These are phyloP conservation scores for Clarireedia homoeocarpa DNA, from an alignment of 2,329 filamentous ascomycete species.

Conservation along the genomic window DNA sequence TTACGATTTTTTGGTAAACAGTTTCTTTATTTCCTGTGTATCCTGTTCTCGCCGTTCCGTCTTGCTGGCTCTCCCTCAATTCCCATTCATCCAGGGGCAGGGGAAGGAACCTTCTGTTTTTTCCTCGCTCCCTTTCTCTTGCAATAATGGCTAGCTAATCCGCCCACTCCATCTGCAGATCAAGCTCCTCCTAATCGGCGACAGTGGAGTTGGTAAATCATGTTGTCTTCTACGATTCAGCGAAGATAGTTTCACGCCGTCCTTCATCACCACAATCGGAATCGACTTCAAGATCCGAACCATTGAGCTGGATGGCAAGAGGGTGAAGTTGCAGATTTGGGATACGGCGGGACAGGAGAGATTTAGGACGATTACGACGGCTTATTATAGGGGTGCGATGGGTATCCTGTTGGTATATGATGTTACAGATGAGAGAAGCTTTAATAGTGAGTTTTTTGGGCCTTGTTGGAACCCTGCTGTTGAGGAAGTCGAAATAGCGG, in stretches of 20 bases:
- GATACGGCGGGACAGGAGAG: conserved; percentile 97
- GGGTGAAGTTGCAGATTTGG: conserved; percentile 99
- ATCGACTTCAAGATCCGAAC: conserved; percentile 99
- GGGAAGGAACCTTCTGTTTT: background rate
- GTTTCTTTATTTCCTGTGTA: background rate
- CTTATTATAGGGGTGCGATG: conserved; percentile 98
- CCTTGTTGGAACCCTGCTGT: background rate
- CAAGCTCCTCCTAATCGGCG: conserved; percentile 99
- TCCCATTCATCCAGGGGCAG: background rate
- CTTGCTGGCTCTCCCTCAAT: background rate
- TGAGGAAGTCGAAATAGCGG: background rate
- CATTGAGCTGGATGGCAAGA: conserved; percentile 97
- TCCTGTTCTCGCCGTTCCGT: background rate
- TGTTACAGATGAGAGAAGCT: conserved; percentile 98
- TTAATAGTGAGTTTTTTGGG: conserved; percentile 66
- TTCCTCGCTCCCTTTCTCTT: background rate
- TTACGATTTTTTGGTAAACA: conserved; percentile 89
- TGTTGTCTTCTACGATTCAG: conserved; percentile 96
- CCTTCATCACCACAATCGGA: conserved; percentile 98
- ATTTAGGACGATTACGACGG: conserved; percentile 97
- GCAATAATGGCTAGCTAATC: background rate
- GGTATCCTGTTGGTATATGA: conserved; percentile 97
- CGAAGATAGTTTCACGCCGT: conserved; percentile 98
- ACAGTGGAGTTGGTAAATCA: conserved; percentile 99
- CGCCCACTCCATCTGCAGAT: conserved; percentile 33